Base-by-base conservation (phyloP, 306 rosid genomes). In the Castanea sativa region DNA sequence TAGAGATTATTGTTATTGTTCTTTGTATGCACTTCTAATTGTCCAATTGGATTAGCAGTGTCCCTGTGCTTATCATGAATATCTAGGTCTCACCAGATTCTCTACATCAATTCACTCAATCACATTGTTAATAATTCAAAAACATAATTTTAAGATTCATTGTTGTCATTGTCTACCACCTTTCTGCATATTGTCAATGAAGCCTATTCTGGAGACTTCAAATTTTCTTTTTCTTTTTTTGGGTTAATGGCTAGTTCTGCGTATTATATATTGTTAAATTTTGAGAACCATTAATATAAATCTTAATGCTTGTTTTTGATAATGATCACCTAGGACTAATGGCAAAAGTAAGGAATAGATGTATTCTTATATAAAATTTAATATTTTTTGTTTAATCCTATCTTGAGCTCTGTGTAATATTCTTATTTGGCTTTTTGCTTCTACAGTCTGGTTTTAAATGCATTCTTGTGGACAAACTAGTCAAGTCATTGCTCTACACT, bases 401-500 rank as follows among this genome's bases (percentile, higher is more conserved):
- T 57, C 70, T 69, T 70, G 41, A 32, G 23, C 57, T 45, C 59
- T 83, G 58, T 49, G 15, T 55, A 18, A 78, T 32, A 12, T 55
- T 41, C 27, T 77, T 74, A 4, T 82, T 65, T 68, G 70, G 55
- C 57, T 25, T 80, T 81, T 77, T 55, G 29, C 74, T 83, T 89
- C 73, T 82, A 87, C 88, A 93, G 97, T 76, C 89, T 51, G 93
- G 93, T 27, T 49, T 80, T 56, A 76, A 89, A 0, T 93, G 99
- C 76, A 1, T 84, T 23, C 3, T 91, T 76, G 96, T 81, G 12
- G 89, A 88, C 89, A 49, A 57, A 19, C 89, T 95, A 30, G 76
- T 95, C 81, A 92, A 95, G 86, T 90, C 87, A 77, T 88, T 82
- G 81, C 55, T 95, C 77, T 95, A 95, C 85, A 76, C 88, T 12